Conservation (phyloP, 805 yeast genomes). For the Zygosaccharomyces pseudorouxii region DNA sequence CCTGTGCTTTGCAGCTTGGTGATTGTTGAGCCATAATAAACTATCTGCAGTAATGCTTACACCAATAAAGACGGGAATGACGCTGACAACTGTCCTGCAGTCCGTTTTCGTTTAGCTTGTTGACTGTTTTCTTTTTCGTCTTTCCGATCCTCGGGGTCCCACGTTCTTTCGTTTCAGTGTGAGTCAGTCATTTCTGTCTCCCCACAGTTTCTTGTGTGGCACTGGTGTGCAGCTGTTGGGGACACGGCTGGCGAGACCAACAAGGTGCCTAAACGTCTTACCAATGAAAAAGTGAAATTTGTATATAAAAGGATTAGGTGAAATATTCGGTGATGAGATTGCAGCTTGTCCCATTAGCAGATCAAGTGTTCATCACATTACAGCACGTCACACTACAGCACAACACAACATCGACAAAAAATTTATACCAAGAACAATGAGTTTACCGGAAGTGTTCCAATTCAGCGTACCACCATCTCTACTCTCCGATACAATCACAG, state of each 20-base stretch:
- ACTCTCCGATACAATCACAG: slow-evolving; percentile 12
- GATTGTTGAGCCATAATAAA: slow-evolving; percentile 9
- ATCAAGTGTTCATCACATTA: neutral
- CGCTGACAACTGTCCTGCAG: neutral
- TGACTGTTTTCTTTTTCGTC: neutral
- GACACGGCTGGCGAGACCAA: slow-evolving; percentile 6
- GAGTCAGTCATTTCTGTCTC: slow-evolving; percentile 6
- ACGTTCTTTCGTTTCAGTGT: slow-evolving; percentile 3
- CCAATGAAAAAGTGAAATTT: neutral
- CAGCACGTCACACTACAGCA: neutral
- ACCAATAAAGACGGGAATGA: neutral
- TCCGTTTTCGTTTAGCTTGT: neutral
- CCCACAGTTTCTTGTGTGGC: slow-evolving; percentile 7
- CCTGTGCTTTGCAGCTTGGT: slow-evolving; percentile 65
- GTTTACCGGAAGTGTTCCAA: slow-evolving; percentile 4
- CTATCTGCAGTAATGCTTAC: neutral
- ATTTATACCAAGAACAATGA: neutral
- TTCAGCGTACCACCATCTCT: slow-evolving; percentile 11
- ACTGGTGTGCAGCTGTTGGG: slow-evolving; percentile 1
- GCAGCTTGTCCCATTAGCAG: neutral
- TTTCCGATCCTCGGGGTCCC: neutral
- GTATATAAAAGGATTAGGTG: slow-evolving; percentile 1
- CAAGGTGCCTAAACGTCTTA: slow-evolving; percentile 1
- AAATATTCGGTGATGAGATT: neutral
- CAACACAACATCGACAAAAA: neutral